A percentile compares a stretch with the other conserved stretches of the same genome.
Evolutionary conservation across 768 basidiomycete genomes (phyloP).

Genomic region (Tylopilus sp.): DNA sequence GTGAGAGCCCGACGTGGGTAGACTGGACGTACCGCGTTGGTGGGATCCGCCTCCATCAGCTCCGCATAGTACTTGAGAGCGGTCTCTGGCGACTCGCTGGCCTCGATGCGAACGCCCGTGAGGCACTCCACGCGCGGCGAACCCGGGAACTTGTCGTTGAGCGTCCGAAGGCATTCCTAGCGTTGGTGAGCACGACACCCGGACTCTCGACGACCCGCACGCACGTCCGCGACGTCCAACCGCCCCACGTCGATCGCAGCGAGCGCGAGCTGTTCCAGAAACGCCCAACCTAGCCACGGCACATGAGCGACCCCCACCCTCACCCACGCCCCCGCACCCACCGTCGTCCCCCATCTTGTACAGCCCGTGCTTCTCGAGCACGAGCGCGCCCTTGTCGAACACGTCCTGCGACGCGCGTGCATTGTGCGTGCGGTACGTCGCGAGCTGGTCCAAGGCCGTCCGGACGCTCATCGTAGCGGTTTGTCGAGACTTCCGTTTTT

Average conservation of each 20-base stretch:
- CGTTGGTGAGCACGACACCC: conserved; percentile 4
- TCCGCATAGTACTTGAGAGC: conserved; percentile 63
- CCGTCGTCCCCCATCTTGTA: conserved; percentile 56
- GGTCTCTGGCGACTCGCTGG: conserved; percentile 49
- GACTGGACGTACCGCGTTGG: conserved; percentile 62
- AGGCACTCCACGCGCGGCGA: conserved; percentile 81
- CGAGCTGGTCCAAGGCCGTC: conserved; percentile 48
- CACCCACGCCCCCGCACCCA: conserved; percentile 22
- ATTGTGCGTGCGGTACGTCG: conserved; percentile 51
- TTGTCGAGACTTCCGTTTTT: no score
- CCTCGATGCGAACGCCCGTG: conserved; percentile 76
- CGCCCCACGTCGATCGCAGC: conserved; percentile 77
- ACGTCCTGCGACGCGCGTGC: conserved; percentile 54
- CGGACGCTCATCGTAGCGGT: conserved; percentile 41
- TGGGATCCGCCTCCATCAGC: conserved; percentile 58
- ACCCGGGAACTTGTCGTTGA: conserved; percentile 65
- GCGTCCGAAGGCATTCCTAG: conserved; percentile 45
- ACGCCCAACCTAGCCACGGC: conserved; percentile 59
- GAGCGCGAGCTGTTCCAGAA: conserved; percentile 75
- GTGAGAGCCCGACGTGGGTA: not conserved
- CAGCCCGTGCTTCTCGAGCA: conserved; percentile 47
- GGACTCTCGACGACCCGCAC: conserved; percentile 20
- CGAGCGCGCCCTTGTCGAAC: conserved; percentile 47
- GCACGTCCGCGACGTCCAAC: conserved; percentile 71
- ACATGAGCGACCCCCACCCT: not conserved